These are phyloP conservation scores for Pichia exigua DNA, from an alignment of 805 yeast species.

Conservation along the genomic window DNA sequence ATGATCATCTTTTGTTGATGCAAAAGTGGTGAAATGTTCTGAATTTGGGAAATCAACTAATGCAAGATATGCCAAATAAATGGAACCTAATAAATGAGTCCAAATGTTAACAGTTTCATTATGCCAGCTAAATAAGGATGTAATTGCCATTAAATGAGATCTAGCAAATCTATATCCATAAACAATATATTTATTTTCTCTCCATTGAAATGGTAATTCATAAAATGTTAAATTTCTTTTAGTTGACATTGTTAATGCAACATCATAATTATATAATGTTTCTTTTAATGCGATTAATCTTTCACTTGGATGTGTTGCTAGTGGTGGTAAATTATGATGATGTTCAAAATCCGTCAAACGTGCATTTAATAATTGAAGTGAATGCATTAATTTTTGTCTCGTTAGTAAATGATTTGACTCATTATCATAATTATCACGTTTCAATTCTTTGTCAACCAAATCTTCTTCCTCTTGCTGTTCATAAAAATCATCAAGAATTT, in stretches of 20 bases:
- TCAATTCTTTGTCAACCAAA: slow-evolving; percentile 6
- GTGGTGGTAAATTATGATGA: slow-evolving; percentile 23
- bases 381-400: slow-evolving; percentile 25
- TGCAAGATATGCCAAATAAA: slow-evolving; percentile 48
- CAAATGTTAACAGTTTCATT: slow-evolving; percentile 91
- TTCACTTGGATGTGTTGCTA: slow-evolving; percentile 21
- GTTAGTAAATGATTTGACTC: slow-evolving; percentile 2
- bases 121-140: slow-evolving; percentile 57
- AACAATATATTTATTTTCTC: slow-evolving; percentile 81
- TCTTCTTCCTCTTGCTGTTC: slow-evolving; percentile 14
- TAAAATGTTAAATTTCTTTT: slow-evolving; percentile 61
- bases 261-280: slow-evolving; percentile 39
- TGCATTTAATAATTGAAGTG: slow-evolving; percentile 33
- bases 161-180: slow-evolving; percentile 80
- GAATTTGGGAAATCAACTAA: slow-evolving; percentile 58
- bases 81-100: slow-evolving; percentile 76
- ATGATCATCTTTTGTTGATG: slow-evolving; percentile 31
- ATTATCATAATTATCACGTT: not conserved
- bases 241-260: slow-evolving; percentile 36
- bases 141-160: slow-evolving; percentile 50
- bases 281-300: slow-evolving; percentile 25
- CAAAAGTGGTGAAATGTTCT: slow-evolving; percentile 35
- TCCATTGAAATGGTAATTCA: slow-evolving; percentile 87
- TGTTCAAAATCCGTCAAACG: slow-evolving; percentile 34
- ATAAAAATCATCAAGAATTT: slow-evolving; percentile 26